phyloP scores from a whole-genome alignment of 139 green algal genomes.

The Chlorella sp. region DNA sequence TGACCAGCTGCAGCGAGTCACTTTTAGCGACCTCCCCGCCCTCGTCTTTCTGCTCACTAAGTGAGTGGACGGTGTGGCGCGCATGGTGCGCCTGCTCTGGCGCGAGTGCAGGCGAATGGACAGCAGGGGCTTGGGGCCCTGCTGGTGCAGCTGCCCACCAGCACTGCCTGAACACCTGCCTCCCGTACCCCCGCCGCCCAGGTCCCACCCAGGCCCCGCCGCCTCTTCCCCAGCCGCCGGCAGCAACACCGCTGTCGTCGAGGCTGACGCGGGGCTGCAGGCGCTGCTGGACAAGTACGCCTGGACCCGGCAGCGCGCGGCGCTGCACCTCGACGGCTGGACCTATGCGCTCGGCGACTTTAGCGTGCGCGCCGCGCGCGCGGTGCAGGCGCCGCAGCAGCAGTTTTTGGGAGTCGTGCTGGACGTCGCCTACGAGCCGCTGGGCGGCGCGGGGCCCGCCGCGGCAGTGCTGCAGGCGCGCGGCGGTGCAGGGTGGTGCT shows the following conservation, averaged over 20 bases:
- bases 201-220: no score
- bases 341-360: conserved; percentile 12
- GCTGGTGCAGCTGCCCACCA: not conserved
- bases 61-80: not conserved
- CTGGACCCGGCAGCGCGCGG: not conserved
- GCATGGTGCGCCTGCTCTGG: not conserved
- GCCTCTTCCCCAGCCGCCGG: not conserved
- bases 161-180: not conserved
- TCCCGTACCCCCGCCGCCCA: not conserved
- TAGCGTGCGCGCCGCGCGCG: conserved; percentile 3
- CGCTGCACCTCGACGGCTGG: conserved; percentile 21
- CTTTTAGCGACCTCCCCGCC: not conserved
- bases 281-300: not conserved
- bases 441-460: conserved; percentile 2
- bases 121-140: not conserved
- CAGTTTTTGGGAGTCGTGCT: conserved; percentile 7
- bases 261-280: not conserved
- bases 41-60: no score
- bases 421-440: conserved; percentile 6
- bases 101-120: not conserved
- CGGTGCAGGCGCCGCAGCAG: conserved; percentile 22
- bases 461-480: conserved; percentile 16
- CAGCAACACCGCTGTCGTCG: not conserved
- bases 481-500: no score
- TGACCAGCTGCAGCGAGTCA: not conserved